These are phyloP conservation scores for Tylopilus orsonianus DNA, from an alignment of 1,284 basidiomycete species.

Conservation along the genomic window DNA sequence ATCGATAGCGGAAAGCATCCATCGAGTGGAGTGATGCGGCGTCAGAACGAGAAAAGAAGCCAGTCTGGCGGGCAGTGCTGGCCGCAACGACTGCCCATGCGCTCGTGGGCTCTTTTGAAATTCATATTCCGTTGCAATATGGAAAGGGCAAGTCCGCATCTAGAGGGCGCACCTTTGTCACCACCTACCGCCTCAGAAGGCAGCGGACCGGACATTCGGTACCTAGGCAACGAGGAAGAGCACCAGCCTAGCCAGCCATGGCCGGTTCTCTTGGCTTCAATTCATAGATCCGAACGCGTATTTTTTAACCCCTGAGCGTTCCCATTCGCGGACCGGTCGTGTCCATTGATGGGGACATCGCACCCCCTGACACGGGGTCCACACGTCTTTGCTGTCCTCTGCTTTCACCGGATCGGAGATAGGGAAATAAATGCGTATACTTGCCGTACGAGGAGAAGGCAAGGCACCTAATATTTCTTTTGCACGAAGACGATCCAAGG, in stretches of 20 bases:
- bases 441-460: constrained; percentile 6
- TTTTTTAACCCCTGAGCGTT: constrained; percentile 7
- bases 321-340: constrained; percentile 10
- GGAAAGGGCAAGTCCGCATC: constrained; percentile 16
- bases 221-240: constrained; percentile 3
- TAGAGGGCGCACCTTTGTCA: neutral
- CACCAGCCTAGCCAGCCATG: neutral
- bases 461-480: constrained; percentile 8
- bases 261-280: constrained; percentile 3
- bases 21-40: neutral
- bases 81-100: constrained; percentile 6
- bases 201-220: constrained; percentile 3
- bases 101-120: constrained; percentile 16
- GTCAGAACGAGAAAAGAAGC: neutral
- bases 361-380: neutral
- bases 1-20: constrained; percentile 3
- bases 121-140: constrained; percentile 12
- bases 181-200: neutral
- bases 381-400: constrained; percentile 12
- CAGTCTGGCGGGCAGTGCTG: constrained; percentile 5
- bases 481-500: constrained; percentile 7
- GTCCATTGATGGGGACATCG: neutral
- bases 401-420: constrained; percentile 7
- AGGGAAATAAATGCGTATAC: constrained; percentile 7
- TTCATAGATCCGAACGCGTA: constrained; percentile 2